phyloP scores from a whole-genome alignment of 768 basidiomycete species.

The Kwoniella dejecticola region DNA sequence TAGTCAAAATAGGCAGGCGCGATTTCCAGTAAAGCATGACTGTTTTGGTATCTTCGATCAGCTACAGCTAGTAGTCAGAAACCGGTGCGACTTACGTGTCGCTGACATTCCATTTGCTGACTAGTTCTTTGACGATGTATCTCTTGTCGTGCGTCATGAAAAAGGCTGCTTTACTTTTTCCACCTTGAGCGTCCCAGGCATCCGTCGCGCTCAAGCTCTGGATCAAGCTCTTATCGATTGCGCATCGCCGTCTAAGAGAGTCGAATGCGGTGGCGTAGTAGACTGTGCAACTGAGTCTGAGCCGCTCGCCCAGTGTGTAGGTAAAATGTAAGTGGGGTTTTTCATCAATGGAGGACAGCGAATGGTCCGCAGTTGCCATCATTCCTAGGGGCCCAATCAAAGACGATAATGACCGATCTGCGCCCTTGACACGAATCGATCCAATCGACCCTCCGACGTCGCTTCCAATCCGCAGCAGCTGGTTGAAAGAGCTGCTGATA shows the following conservation, averaged over 20 bases:
- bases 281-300: constrained; percentile 77
- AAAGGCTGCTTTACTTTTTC: constrained; percentile 78
- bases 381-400: constrained; percentile 34
- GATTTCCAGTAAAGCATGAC: constrained; percentile 75
- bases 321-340: constrained; percentile 81
- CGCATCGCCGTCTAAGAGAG: constrained; percentile 66
- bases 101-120: constrained; percentile 83
- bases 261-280: constrained; percentile 84
- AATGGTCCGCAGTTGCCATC: constrained; percentile 30
- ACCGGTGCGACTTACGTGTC: constrained; percentile 65
- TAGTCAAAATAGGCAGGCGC: constrained; percentile 78
- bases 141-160: constrained; percentile 78
- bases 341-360: constrained; percentile 61
- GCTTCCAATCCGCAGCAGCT: constrained; percentile 36
- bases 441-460: constrained; percentile 38
- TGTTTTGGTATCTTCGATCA: constrained; percentile 47
- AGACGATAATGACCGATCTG: constrained; percentile 36
- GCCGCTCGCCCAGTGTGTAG: constrained; percentile 71
- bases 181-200: constrained; percentile 72
- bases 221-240: constrained; percentile 65
- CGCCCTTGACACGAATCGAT: constrained; percentile 30
- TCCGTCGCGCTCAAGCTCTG: constrained; percentile 65
- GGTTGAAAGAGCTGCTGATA: constrained; percentile 44
- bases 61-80: not conserved
- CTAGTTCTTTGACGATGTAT: constrained; percentile 81